Conservation (phyloP, 352 stramenopile genomes). For the Saprolegnia parasitica region DNA sequence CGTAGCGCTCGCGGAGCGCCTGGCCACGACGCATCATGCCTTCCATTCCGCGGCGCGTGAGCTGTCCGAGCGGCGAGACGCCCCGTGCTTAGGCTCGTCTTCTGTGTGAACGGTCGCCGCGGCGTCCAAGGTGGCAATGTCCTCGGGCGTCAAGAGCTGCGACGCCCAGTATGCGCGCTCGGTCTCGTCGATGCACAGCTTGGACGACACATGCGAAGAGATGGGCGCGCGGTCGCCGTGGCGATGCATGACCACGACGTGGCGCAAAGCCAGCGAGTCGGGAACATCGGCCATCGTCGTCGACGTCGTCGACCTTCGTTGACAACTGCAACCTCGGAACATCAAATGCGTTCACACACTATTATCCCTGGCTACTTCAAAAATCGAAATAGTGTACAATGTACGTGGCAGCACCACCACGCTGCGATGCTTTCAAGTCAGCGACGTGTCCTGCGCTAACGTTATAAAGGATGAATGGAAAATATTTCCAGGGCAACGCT, state of each 20-base stretch:
- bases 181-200: constrained; percentile 39
- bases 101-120: constrained; percentile 41
- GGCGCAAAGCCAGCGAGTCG: not conserved
- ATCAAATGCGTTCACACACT: no score
- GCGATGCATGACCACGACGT: constrained; percentile 17
- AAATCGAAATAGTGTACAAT: no score
- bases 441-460: no score
- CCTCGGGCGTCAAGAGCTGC: constrained; percentile 40
- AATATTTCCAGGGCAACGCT: no score
- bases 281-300: no score
- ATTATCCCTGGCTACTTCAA: no score
- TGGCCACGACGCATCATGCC: constrained; percentile 59
- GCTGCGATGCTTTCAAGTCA: no score
- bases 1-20: constrained; percentile 43
- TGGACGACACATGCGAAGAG: constrained; percentile 34
- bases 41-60: constrained; percentile 57
- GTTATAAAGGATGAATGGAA: no score
- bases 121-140: constrained; percentile 46
- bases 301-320: no score
- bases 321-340: no score
- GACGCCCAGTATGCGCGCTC: constrained; percentile 65
- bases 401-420: no score
- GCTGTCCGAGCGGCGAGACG: constrained; percentile 64
- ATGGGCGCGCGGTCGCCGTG: constrained; percentile 28
- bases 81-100: constrained; percentile 47